phyloP scores from a whole-genome alignment of 495 filamentous ascomycete species.

The Neurospora sp. region DNA sequence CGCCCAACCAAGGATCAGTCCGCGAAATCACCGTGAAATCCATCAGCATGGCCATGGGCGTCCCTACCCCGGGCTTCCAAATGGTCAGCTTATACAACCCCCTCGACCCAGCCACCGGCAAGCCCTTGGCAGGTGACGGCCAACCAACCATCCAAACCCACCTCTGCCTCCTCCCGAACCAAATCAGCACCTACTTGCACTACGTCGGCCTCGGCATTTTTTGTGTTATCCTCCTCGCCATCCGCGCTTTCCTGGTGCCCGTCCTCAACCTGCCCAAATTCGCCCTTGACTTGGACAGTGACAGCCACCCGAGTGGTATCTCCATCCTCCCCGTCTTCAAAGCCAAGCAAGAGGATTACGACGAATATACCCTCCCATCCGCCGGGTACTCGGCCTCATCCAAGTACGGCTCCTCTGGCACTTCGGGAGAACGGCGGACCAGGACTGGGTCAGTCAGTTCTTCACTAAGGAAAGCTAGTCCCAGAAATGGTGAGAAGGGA shows the following conservation, averaged over 20 bases:
- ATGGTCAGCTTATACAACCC: slow-evolving; percentile 90
- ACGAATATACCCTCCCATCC: slow-evolving; percentile 19
- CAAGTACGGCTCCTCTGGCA: slow-evolving; percentile 4
- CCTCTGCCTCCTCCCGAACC: slow-evolving; percentile 84
- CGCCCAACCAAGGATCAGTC: slow-evolving; percentile 50
- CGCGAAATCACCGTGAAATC: slow-evolving; percentile 92
- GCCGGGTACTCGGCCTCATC: slow-evolving; percentile 15
- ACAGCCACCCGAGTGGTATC: background rate
- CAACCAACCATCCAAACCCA: slow-evolving; percentile 68
- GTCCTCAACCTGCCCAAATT: slow-evolving; percentile 34
- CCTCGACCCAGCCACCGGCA: slow-evolving; percentile 49
- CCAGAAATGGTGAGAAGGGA: slow-evolving; percentile 1
- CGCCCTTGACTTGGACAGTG: slow-evolving; percentile 27
- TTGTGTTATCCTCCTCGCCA: slow-evolving; percentile 48
- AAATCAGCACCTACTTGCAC: slow-evolving; percentile 68
- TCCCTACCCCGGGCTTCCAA: slow-evolving; percentile 77
- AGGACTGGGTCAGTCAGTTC: slow-evolving; percentile 10
- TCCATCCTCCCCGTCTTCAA: slow-evolving; percentile 34
- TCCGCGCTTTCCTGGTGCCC: slow-evolving; percentile 50
- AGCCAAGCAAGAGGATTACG: slow-evolving; percentile 36
- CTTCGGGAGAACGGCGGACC: slow-evolving; percentile 9
- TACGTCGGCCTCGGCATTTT: slow-evolving; percentile 57
- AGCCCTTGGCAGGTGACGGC: slow-evolving; percentile 34
- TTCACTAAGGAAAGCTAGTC: slow-evolving; percentile 1
- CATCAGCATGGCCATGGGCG: slow-evolving; percentile 94